Evolutionary conservation across 2,329 filamentous ascomycete species (phyloP).

Genomic region (Aureobasidium lini): DNA sequence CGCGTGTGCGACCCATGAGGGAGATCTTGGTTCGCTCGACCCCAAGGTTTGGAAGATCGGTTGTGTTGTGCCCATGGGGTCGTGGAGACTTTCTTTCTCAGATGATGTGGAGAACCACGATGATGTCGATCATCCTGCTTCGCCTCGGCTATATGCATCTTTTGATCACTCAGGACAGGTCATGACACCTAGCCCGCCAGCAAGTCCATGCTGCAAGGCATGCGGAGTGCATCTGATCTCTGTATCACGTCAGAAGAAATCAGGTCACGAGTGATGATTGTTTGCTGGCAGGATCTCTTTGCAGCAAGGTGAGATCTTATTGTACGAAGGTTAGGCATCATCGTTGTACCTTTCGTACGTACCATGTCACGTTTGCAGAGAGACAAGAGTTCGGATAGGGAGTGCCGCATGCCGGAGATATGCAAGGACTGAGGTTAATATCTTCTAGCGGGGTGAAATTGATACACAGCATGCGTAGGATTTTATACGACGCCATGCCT

Average conservation of each 20-base stretch:
- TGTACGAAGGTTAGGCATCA: neutral
- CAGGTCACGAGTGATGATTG: neutral
- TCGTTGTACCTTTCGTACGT: slow-evolving; percentile 4
- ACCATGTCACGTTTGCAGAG: slow-evolving; percentile 1
- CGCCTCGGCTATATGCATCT: slow-evolving; percentile 9
- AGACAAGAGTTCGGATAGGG: neutral
- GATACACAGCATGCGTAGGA: neutral
- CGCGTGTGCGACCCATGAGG: neutral
- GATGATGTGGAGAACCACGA: neutral
- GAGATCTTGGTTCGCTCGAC: neutral
- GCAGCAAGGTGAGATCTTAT: neutral
- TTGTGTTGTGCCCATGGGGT: neutral
- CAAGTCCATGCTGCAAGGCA: neutral
- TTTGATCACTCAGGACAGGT: neutral
- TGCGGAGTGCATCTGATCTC: neutral
- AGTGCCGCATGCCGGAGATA: neutral
- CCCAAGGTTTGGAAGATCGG: neutral
- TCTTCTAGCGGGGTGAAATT: neutral
- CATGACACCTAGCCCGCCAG: neutral
- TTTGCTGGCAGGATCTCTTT: neutral
- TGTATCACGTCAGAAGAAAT: neutral
- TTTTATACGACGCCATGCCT: too few species aligned
- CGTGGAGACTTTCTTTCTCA: neutral
- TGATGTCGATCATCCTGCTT: neutral
- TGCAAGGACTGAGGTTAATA: slow-evolving; percentile 3